Evolutionary conservation across 106 monocot genomes (phyloP).

Genomic region (Triglochin maritima): DNA sequence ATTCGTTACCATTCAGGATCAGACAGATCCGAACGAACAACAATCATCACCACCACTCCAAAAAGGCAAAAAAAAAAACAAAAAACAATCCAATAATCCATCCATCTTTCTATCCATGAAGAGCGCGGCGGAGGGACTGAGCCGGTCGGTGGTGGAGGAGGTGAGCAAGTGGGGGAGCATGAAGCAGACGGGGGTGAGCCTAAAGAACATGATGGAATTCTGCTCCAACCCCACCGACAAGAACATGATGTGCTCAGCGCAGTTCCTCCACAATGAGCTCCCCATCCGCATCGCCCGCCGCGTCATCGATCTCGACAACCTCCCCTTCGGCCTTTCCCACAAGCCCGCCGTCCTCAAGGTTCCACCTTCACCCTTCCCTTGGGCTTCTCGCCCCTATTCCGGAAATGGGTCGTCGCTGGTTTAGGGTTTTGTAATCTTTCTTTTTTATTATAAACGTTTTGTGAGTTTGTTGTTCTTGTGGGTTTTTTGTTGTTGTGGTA

Average conservation of each 20-base stretch:
- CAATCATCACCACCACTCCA: too few species aligned
- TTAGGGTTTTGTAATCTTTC: not conserved
- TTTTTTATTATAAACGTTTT: too few species aligned
- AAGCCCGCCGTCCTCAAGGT: conserved; percentile 85
- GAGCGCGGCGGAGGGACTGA: conserved; percentile 38
- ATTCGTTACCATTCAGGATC: too few species aligned
- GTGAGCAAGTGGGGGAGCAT: conserved; percentile 66
- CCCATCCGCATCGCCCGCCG: conserved; percentile 73
- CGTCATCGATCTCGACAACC: conserved; percentile 59
- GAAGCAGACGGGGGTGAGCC: conserved; percentile 80
- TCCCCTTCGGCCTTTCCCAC: conserved; percentile 68
- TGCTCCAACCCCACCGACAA: conserved; percentile 45
- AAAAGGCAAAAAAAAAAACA: too few species aligned
- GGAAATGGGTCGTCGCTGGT: not conserved
- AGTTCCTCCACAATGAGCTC: conserved; percentile 87
- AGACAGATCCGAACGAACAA: too few species aligned
- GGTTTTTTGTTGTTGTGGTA: too few species aligned
- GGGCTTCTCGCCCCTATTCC: too few species aligned
- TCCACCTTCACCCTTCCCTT: not conserved
- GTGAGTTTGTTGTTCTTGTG: too few species aligned
- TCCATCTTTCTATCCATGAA: conserved; percentile 36
- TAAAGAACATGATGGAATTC: conserved; percentile 97
- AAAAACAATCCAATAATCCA: not conserved
- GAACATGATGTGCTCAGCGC: conserved; percentile 57
- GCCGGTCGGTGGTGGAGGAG: conserved; percentile 46